phyloP scores from a whole-genome alignment of 495 filamentous ascomycete genomes.

The Aspergillus indologenus region DNA sequence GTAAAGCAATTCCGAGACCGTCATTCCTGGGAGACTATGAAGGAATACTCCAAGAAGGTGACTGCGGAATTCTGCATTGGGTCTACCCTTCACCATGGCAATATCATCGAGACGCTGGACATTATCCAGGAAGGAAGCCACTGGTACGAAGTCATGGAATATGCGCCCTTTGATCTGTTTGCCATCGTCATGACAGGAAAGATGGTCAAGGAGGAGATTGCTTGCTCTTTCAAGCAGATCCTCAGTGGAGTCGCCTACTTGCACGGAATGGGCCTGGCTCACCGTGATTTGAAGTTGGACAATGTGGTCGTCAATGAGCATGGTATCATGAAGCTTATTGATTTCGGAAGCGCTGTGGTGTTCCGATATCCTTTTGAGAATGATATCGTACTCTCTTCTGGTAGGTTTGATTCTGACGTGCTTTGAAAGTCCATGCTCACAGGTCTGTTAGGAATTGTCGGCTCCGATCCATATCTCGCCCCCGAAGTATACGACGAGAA shows the following conservation, averaged over 20 bases:
- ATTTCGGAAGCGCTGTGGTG: slow-evolving; percentile 96
- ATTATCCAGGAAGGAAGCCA: slow-evolving; percentile 91
- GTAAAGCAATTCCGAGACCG: slow-evolving; percentile 95
- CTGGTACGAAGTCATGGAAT: slow-evolving; percentile 99
- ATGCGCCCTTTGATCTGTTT: slow-evolving; percentile 95
- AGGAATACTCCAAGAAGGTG: slow-evolving; percentile 97
- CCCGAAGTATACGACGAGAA: slow-evolving; percentile 94
- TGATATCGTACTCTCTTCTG: slow-evolving; percentile 79
- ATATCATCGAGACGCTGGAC: slow-evolving; percentile 97
- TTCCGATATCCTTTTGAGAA: slow-evolving; percentile 97
- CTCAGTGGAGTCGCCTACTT: slow-evolving; percentile 95
- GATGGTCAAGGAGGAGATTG: slow-evolving; percentile 89
- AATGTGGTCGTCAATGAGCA: slow-evolving; percentile 96
- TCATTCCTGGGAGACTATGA: slow-evolving; percentile 88
- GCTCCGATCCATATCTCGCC: slow-evolving; percentile 94
- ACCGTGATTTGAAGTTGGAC: slow-evolving; percentile 95
- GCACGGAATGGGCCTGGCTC: slow-evolving; percentile 92
- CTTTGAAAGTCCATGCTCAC: slow-evolving; percentile 1
- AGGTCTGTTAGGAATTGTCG: slow-evolving; percentile 75
- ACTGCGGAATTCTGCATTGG: slow-evolving; percentile 99
- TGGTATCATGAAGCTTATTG: slow-evolving; percentile 99
- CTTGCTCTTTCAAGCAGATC: slow-evolving; percentile 91
- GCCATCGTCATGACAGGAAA: slow-evolving; percentile 99
- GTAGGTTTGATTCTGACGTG: slow-evolving; percentile 49
- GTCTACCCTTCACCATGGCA: slow-evolving; percentile 94